Base-by-base conservation (phyloP, 805 yeast genomes). In the Candida sphagnicola region DNA sequence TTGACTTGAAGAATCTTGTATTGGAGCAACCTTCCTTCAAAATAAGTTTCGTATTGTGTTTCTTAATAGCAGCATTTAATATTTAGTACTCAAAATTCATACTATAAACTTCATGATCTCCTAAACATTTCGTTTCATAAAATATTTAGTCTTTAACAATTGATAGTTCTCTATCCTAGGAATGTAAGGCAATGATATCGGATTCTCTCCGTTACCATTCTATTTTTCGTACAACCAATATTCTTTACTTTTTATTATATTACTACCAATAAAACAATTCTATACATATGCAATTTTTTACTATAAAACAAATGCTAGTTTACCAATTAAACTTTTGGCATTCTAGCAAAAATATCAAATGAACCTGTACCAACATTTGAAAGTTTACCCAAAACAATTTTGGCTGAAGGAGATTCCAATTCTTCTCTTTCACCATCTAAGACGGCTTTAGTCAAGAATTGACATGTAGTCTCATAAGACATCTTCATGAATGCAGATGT, bases 391-490 rank as follows among this genome's bases (percentile, higher is more conserved):
- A 90, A 60, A 31, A 93, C 99, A 49, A 93, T 79, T 53, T 95
- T 76, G 17, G 99, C 95, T 30, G 95, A 85, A 13, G 99, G 99
- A 44, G 89, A 79, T 49, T 87, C 88, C 53, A 93, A 69, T 46
- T 80, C 81, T 65, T 93, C 99, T 52, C 82, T 73, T 47, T 87
- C 96, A 43, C 91, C 87, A 50, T 91, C 93, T 57, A 93, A 72
- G 35, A 93, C 98, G 5, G 98, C 96, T 71, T 89, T 88, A 37
- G 97, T 93, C 61, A 93, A 75, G 75, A 93, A 93, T 65, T 87
- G 95, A 71, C 96, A 89, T 1, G 99, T 93, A 32, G 99, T 93
- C 70, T 93, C 99, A 65, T 89, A 93, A 40, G 96, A 88, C 99
- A 93, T 93, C 73, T 93, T 93, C 90, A 88, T 84, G 72, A 93